Conservation (phyloP, 345 rosid species). For the Cardamine chenopodiifolia region DNA sequence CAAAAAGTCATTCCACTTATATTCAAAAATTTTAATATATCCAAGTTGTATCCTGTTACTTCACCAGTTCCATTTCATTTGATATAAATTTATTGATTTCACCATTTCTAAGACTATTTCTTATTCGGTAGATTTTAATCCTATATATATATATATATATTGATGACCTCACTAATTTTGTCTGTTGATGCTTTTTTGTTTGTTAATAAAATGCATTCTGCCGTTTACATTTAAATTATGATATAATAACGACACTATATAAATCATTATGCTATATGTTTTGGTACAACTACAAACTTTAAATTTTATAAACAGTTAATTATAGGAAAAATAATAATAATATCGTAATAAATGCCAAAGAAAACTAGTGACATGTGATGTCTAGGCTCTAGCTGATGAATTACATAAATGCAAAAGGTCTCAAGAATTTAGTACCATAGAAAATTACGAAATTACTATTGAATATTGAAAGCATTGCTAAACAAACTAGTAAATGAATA, state of each 20-base stretch:
- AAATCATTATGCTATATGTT: background rate
- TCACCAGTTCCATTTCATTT: slow-evolving; percentile 8
- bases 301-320: background rate
- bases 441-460: background rate
- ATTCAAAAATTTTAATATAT: background rate
- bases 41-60: slow-evolving; percentile 17
- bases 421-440: background rate
- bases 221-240: background rate
- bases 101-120: background rate
- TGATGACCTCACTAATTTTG: background rate
- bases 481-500: background rate
- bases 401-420: slow-evolving; percentile 25
- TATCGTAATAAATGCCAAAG: slow-evolving; percentile 13
- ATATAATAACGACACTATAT: background rate
- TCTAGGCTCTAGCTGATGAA: slow-evolving; percentile 33
- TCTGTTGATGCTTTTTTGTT: background rate
- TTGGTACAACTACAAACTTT: background rate
- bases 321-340: background rate
- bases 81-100: background rate
- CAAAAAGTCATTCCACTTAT: slow-evolving; percentile 25
- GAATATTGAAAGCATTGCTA: background rate
- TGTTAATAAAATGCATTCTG: background rate
- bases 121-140: background rate
- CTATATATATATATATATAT: background rate
- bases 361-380: slow-evolving; percentile 38